Percentiles rank a stretch among this genome's conserved stretches.
These are phyloP conservation scores for Psophocarpus tetragonolobus DNA, from an alignment of 306 rosid genomes.

Conservation along the genomic window DNA sequence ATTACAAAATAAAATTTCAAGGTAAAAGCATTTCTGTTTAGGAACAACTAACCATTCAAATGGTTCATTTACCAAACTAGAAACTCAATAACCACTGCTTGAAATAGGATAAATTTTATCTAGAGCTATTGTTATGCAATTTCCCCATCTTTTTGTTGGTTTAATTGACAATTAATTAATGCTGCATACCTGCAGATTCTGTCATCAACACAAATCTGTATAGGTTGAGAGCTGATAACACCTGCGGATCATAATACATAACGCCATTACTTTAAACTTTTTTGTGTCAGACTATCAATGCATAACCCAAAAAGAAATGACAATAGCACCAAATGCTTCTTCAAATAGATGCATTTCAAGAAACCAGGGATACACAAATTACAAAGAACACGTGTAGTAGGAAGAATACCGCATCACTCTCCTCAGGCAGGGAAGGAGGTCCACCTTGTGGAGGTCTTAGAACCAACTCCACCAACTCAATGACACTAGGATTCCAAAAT, in stretches of 20 bases:
- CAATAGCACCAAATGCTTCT: neutral
- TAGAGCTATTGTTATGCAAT: neutral
- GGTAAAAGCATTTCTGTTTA: neutral
- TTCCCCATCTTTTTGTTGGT: neutral
- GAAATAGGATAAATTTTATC: neutral
- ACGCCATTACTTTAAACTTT: neutral
- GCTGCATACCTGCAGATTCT: conserved; percentile 69
- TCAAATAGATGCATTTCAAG: conserved; percentile 27
- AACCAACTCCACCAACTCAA: conserved; percentile 70
- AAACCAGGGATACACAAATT: neutral
- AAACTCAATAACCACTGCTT: neutral
- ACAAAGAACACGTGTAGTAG: conserved; percentile 19
- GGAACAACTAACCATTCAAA: neutral
- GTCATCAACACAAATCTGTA: conserved; percentile 78
- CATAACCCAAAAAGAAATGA: conserved; percentile 24
- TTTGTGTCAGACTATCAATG: neutral
- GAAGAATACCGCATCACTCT: conserved; percentile 72
- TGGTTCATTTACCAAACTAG: neutral
- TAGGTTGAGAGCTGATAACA: conserved; percentile 83
- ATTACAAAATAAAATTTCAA: neutral
- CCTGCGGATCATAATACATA: conserved; percentile 45
- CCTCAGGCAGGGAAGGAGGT: conserved; percentile 87
- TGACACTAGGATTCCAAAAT: conserved; percentile 64
- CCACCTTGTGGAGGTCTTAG: conserved; percentile 85
- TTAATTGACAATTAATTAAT: conserved; percentile 3